Evolutionary conservation across 352 stramenopile genomes (phyloP).

Genomic region (Pythium monospermum): DNA sequence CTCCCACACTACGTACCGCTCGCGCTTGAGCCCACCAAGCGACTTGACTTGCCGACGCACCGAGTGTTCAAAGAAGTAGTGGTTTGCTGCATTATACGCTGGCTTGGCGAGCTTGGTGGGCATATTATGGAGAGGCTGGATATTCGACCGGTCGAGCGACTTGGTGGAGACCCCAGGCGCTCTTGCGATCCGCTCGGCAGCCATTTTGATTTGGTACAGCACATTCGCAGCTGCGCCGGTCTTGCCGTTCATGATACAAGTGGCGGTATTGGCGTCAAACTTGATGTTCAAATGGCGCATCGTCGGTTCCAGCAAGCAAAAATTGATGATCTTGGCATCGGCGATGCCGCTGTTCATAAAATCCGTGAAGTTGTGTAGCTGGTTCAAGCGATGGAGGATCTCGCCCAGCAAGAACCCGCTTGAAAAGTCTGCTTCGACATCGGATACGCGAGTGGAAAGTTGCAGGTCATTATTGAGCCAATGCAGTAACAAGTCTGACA

Average conservation of each 20-base stretch:
- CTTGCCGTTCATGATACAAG: conserved; percentile 77
- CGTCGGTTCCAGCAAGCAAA: conserved; percentile 78
- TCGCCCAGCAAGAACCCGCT: conserved; percentile 86
- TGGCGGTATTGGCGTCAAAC: conserved; percentile 74
- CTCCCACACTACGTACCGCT: conserved; percentile 54
- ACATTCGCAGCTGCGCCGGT: conserved; percentile 56
- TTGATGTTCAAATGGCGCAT: conserved; percentile 65
- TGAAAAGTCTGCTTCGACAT: conserved; percentile 73
- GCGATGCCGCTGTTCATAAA: conserved; percentile 69
- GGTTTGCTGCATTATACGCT: conserved; percentile 44
- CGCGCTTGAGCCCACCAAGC: conserved; percentile 31
- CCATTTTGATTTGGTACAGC: conserved; percentile 86
- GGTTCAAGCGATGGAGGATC: conserved; percentile 81
- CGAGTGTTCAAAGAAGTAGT: conserved; percentile 65
- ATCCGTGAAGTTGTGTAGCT: conserved; percentile 83
- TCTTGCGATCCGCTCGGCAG: conserved; percentile 35
- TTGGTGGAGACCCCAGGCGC: conserved; percentile 47
- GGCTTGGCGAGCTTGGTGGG: conserved; percentile 54
- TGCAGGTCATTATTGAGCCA: conserved; percentile 84
- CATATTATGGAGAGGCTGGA: conserved; percentile 59
- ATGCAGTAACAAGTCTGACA: conserved; percentile 69
- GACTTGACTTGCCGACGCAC: conserved; percentile 60
- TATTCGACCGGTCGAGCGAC: conserved; percentile 35
- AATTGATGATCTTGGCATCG: conserved; percentile 88
- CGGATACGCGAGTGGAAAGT: conserved; percentile 52